Evolutionary conservation across 129 eudicot genomes (phyloP).

Genomic region (Scalesia atractyloides): DNA sequence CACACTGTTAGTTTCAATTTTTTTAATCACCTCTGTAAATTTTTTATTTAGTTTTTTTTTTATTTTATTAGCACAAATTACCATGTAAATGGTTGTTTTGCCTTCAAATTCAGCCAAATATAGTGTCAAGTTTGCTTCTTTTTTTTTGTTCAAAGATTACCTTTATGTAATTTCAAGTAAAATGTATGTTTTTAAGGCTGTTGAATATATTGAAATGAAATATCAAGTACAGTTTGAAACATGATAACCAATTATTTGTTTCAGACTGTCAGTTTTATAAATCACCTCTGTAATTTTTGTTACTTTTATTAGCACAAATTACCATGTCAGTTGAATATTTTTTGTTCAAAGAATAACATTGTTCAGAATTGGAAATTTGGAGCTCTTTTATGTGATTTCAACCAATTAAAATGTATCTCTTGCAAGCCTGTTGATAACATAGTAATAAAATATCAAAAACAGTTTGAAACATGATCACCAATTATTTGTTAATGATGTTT

Average conservation of each 20-base stretch:
- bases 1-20: too few species aligned
- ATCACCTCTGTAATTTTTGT: too few species aligned
- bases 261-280: too few species aligned
- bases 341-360: not conserved
- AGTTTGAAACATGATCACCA: constrained; percentile 3
- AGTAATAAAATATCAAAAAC: constrained; percentile 3
- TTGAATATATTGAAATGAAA: not conserved
- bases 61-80: not conserved
- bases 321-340: not conserved
- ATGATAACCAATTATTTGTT: not conserved
- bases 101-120: not conserved
- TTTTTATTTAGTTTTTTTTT: too few species aligned
- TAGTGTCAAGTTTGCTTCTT: not conserved
- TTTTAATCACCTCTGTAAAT: too few species aligned
- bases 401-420: not conserved
- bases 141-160: constrained; percentile 5
- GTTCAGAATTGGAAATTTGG: not conserved
- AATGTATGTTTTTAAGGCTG: not conserved
- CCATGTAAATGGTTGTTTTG: not conserved
- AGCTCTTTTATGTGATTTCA: not conserved
- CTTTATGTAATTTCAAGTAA: not conserved
- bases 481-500: not conserved
- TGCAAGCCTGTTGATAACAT: not conserved
- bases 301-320: too few species aligned
- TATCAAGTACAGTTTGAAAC: constrained; percentile 7